Conservation (phyloP, 441 rosid genomes). For the Erysimum pusillum region DNA sequence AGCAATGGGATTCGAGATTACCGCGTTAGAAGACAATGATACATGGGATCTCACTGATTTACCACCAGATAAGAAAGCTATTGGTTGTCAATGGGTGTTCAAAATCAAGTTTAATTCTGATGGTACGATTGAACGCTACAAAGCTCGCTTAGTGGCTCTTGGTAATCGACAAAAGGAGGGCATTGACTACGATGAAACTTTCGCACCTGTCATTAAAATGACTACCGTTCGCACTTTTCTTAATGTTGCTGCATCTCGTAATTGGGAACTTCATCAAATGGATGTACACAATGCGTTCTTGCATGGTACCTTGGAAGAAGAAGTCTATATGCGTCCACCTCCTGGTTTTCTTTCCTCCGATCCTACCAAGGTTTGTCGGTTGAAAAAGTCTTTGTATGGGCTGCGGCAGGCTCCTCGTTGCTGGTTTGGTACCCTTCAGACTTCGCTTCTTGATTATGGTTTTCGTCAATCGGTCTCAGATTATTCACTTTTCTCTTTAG, state of each 20-base stretch:
- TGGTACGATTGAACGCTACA: neutral
- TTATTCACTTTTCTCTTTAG: too few relatives aligned
- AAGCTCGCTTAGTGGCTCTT: neutral
- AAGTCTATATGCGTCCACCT: too few relatives aligned
- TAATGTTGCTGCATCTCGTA: neutral
- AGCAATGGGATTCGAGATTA: neutral
- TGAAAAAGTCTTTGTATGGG: too few relatives aligned
- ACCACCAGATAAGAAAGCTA: neutral
- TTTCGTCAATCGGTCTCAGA: too few relatives aligned
- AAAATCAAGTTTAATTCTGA: neutral
- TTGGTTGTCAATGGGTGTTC: neutral
- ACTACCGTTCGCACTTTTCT: neutral
- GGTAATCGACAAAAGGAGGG: neutral
- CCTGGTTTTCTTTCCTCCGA: too few relatives aligned
- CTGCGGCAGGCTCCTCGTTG: too few relatives aligned
- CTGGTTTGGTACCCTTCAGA: too few relatives aligned
- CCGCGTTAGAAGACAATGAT: neutral
- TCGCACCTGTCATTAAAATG: neutral
- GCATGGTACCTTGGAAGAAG: too few relatives aligned
- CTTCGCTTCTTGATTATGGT: too few relatives aligned
- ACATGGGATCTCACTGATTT: neutral
- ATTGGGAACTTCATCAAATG: neutral
- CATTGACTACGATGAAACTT: neutral
- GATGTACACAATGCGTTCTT: neutral
- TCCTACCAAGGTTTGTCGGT: too few relatives aligned